phyloP scores from a whole-genome alignment of 768 basidiomycete genomes.

The Suillus subaureus region DNA sequence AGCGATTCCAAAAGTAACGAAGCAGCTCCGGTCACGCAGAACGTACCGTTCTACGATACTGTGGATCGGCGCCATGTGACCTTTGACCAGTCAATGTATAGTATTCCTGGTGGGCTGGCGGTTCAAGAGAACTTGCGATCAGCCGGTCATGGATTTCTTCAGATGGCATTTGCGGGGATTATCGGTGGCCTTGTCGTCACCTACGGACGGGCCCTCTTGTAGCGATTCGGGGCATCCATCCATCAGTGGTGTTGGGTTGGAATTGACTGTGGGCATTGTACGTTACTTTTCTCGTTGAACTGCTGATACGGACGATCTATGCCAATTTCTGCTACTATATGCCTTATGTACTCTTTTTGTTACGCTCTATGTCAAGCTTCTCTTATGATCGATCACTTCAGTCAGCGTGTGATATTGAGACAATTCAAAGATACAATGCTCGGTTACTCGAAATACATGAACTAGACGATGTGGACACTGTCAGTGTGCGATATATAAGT shows the following conservation, averaged over 20 bases:
- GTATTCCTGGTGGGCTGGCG: background rate
- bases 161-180: constrained; percentile 34
- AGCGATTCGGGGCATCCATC: constrained; percentile 26
- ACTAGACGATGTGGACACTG: background rate
- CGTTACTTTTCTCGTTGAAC: background rate
- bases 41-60: background rate
- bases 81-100: constrained; percentile 15
- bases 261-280: constrained; percentile 6
- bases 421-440: background rate
- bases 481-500: background rate
- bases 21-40: background rate
- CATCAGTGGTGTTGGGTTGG: background rate
- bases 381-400: background rate
- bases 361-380: constrained; percentile 18
- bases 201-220: constrained; percentile 33
- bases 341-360: constrained; percentile 10
- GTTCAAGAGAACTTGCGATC: constrained; percentile 1
- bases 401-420: background rate
- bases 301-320: constrained; percentile 4
- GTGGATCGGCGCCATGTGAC: background rate
- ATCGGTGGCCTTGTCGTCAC: constrained; percentile 34
- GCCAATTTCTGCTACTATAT: constrained; percentile 16
- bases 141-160: constrained; percentile 27
- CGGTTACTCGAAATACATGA: background rate
- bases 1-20: constrained; percentile 16